Evolutionary conservation across 73 alveolate species (phyloP).

Genomic region (Uronychia binucleata): DNA sequence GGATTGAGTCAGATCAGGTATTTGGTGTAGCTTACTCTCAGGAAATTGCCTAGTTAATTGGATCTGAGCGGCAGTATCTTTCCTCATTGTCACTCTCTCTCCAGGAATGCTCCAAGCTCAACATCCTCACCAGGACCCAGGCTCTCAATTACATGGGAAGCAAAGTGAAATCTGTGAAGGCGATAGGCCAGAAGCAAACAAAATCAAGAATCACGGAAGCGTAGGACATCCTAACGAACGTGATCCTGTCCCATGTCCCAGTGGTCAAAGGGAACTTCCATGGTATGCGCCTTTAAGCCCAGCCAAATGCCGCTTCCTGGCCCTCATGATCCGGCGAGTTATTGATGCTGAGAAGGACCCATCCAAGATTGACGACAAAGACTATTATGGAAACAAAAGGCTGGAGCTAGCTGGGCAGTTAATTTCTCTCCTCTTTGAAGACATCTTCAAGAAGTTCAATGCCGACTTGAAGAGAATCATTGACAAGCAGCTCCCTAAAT

Average conservation of each 20-base stretch:
- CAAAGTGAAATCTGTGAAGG: conserved; percentile 64
- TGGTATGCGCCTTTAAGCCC: conserved; percentile 67
- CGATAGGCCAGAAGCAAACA: conserved; percentile 43
- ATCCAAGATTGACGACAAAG: conserved; percentile 94
- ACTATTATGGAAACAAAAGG: conserved; percentile 99
- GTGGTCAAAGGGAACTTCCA: conserved; percentile 44
- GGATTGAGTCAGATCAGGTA: conserved; percentile 92
- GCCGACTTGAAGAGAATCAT: conserved; percentile 85
- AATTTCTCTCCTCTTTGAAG: conserved; percentile 97
- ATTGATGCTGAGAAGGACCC: conserved; percentile 96
- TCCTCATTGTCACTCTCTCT: conserved; percentile 80
- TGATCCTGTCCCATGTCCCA: conserved; percentile 90
- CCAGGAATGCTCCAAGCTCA: conserved; percentile 73
- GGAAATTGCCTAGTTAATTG: conserved; percentile 96
- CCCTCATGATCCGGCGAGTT: conserved; percentile 95
- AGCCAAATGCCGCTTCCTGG: conserved; percentile 77
- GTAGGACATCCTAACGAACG: conserved; percentile 67
- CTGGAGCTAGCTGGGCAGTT: conserved; percentile 98
- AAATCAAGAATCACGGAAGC: conserved; percentile 78
- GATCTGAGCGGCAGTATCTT: conserved; percentile 81
- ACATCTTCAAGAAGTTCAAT: conserved; percentile 90
- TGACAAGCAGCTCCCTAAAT: conserved; percentile 62
- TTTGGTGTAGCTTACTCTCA: not conserved
- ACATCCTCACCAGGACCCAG: conserved; percentile 79
- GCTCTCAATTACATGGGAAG: conserved; percentile 87